Evolutionary conservation across 495 filamentous ascomycete genomes (phyloP).

Genomic region (Penicillium chermesinum): DNA sequence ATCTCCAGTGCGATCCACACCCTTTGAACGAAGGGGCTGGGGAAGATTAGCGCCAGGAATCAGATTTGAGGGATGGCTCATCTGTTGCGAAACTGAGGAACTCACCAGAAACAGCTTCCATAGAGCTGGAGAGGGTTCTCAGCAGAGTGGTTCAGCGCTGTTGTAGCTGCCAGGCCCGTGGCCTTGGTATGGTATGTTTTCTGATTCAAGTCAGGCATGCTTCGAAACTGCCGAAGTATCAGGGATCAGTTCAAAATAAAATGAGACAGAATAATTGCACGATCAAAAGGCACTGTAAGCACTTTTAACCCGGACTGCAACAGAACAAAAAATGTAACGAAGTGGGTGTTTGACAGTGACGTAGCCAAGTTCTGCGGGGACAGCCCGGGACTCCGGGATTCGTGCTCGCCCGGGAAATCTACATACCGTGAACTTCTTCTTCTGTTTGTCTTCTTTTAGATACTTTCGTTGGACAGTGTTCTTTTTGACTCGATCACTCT

Average conservation of each 20-base stretch:
- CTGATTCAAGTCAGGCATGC: conserved; percentile 50
- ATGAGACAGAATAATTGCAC: neutral
- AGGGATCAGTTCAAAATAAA: conserved; percentile 1
- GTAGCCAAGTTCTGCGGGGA: conserved; percentile 21
- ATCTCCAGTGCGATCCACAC: conserved; percentile 94
- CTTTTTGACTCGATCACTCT: conserved; percentile 83
- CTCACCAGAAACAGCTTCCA: conserved; percentile 88
- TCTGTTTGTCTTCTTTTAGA: conserved; percentile 62
- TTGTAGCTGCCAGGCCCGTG: conserved; percentile 67
- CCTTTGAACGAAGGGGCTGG: conserved; percentile 78
- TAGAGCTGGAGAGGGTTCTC: conserved; percentile 75
- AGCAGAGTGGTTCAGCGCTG: conserved; percentile 66
- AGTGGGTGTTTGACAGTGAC: conserved; percentile 16
- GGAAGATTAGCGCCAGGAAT: conserved; percentile 14
- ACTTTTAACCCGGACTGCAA: neutral
- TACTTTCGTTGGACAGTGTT: conserved; percentile 68
- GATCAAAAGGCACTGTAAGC: neutral
- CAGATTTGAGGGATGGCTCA: neutral
- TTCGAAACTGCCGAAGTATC: conserved; percentile 19
- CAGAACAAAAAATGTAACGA: conserved; percentile 1
- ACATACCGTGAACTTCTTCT: conserved; percentile 62
- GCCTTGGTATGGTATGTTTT: conserved; percentile 81
- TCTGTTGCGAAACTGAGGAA: neutral
- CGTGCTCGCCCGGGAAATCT: conserved; percentile 13
- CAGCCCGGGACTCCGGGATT: conserved; percentile 4